Base-by-base conservation (phyloP, 805 yeast species). In the Metschnikowia koreensis region DNA sequence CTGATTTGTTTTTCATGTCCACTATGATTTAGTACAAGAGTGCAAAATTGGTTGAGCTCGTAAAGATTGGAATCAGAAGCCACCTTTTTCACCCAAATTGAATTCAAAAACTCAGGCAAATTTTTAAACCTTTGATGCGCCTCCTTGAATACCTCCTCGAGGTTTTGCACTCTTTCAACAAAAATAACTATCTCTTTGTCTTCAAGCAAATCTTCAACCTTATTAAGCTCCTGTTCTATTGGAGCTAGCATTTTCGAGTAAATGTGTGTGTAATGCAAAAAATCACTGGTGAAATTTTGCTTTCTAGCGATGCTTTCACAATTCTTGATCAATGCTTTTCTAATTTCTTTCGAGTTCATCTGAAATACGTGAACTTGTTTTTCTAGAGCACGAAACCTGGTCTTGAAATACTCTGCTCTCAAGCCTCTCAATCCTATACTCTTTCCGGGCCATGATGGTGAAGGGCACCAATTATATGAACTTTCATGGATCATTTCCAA, bases 221-320 rank as follows among this genome's bases (percentile, higher is more conserved):
- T 16, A 26, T 17, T 7, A 17, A 50, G 15, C 12, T 42, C 44
- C 2, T n/a, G 41, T 33, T 41, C 50, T 26, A 46, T 38, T 10
- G 45, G 41, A 9, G 44, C 48, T 4, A 46, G 33, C 46, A 50
- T 44, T n/a, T 17, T 47, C 6, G 29, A 17, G 16, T 44, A 43
- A 6, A 38, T 38, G 2, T 38, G 44, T 7, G 52, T 46, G 47
- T 47, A 47, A 16, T 42, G 46, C 36, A 50, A 38, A 17, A 53
- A 53, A 9, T 47, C 48, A 6, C 45, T 34, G 5, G 52, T 50
- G 8, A 22, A 50, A 4, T 27, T 33, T 38, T 47, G 53, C 43
- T 53, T 53, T 15, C 37, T 27, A n/a, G 44, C 28, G 15, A 50
- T 41, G n/a, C 38, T 31, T 26, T 38, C 34, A 37, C 52, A 50